A percentile compares a stretch with the other conserved stretches of the same genome.
Conservation (phyloP, 257 asterid genomes). For the Solanum raphanifolium region DNA sequence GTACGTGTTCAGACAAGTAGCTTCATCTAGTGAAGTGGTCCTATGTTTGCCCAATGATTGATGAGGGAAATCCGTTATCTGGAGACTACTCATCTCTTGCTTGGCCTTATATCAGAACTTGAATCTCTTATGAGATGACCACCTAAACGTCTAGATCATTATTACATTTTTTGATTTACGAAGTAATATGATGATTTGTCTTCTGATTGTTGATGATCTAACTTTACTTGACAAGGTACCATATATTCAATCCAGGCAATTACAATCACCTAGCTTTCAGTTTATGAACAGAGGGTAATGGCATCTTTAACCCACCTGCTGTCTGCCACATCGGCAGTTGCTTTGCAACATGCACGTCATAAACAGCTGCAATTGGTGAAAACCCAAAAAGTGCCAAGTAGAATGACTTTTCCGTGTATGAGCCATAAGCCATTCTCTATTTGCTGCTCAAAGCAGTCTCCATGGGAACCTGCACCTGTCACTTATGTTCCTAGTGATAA, state of each 20-base stretch:
- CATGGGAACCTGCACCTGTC: conserved; percentile 66
- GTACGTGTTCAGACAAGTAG: background rate
- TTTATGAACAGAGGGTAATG: conserved; percentile 26
- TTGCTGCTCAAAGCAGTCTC: conserved; percentile 39
- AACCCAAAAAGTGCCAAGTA: conserved; percentile 16
- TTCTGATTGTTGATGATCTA: background rate
- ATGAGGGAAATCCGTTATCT: background rate
- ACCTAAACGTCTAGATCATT: background rate
- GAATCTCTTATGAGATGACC: background rate
- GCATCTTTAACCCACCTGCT: conserved; percentile 33
- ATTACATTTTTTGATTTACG: background rate
- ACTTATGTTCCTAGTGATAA: conserved; percentile 35
- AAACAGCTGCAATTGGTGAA: conserved; percentile 18
- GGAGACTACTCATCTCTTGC: background rate
- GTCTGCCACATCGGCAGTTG: conserved; percentile 17
- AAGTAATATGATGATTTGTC: background rate
- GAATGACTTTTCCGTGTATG: conserved; percentile 1
- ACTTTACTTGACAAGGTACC: background rate
- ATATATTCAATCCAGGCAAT: conserved; percentile 22
- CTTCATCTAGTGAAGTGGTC: background rate
- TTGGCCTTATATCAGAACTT: background rate
- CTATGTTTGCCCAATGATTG: background rate
- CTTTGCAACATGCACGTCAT: conserved; percentile 16
- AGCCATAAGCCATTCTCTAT: conserved; percentile 1
- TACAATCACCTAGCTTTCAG: conserved; percentile 6